These are phyloP conservation scores for Primulina tabacum DNA, from an alignment of 257 asterid genomes.

Conservation along the genomic window DNA sequence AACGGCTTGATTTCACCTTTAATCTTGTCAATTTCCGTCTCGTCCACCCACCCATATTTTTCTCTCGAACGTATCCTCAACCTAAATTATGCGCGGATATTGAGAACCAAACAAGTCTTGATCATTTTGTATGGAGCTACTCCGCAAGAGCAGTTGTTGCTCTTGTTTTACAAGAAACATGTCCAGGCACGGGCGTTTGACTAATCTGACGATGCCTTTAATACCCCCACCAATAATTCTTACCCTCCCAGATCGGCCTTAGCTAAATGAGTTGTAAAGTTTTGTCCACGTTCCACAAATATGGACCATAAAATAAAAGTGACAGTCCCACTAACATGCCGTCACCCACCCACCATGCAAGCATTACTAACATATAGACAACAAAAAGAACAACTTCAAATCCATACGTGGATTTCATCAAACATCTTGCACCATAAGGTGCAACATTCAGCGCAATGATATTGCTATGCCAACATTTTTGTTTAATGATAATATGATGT, in stretches of 20 bases:
- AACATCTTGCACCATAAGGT: slow-evolving; percentile 8
- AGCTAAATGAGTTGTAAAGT: slow-evolving; percentile 16
- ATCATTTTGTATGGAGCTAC: neutral
- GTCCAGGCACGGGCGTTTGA: neutral
- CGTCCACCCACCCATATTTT: neutral
- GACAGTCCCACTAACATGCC: neutral
- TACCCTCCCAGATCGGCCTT: neutral
- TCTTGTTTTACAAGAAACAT: neutral
- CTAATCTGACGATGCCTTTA: neutral
- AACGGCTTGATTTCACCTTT: neutral
- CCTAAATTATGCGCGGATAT: neutral
- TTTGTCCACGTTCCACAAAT: slow-evolving; percentile 19
- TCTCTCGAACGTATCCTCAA: neutral
- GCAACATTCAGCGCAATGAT: neutral
- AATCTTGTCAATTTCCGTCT: neutral
- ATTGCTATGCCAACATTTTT: neutral
- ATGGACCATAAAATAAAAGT: neutral
- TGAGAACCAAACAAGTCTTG: neutral
- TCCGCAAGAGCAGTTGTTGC: neutral
- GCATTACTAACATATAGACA: neutral
- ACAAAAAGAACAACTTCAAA: slow-evolving; percentile 17
- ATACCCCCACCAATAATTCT: neutral
- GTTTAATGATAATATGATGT: neutral
- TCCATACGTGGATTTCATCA: neutral
- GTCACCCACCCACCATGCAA: slow-evolving; percentile 1